These are phyloP conservation scores for Protostelium mycophagum DNA, from an alignment of 78 protist species.

Conservation along the genomic window DNA sequence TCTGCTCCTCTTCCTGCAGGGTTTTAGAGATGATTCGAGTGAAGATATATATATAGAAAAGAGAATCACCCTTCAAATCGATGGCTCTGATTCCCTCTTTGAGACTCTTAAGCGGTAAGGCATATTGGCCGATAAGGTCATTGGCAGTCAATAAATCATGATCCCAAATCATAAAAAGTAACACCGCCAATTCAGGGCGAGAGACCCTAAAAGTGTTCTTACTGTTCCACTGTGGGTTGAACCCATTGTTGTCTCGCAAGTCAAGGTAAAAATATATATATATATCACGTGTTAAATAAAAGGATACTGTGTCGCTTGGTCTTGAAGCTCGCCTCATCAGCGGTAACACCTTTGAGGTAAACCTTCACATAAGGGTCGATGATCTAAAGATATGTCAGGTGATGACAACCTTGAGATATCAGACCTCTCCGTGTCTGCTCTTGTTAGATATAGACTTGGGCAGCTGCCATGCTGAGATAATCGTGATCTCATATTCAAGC, in stretches of 20 bases:
- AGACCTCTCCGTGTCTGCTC: conserved; percentile 31
- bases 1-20: no score
- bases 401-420: conserved; percentile 40
- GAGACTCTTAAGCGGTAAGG: neutral
- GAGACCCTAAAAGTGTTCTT: conserved; percentile 24
- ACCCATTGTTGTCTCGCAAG: conserved; percentile 51
- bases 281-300: neutral
- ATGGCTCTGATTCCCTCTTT: neutral
- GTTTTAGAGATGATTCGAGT: no score
- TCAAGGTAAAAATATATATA: neutral
- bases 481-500: neutral
- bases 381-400: conserved; percentile 15
- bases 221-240: conserved; percentile 65
- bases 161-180: conserved; percentile 43
- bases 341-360: conserved; percentile 19
- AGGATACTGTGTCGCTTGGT: conserved; percentile 16
- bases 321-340: conserved; percentile 13
- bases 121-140: conserved; percentile 40
- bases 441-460: conserved; percentile 43
- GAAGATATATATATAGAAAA: neutral
- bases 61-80: neutral
- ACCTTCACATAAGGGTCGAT: conserved; percentile 57
- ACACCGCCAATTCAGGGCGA: conserved; percentile 26
- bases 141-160: conserved; percentile 26
- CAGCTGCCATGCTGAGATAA: conserved; percentile 47